These are phyloP conservation scores for Pseudogymnoascus sp. DNA, from an alignment of 2,329 filamentous ascomycete genomes.

Conservation along the genomic window DNA sequence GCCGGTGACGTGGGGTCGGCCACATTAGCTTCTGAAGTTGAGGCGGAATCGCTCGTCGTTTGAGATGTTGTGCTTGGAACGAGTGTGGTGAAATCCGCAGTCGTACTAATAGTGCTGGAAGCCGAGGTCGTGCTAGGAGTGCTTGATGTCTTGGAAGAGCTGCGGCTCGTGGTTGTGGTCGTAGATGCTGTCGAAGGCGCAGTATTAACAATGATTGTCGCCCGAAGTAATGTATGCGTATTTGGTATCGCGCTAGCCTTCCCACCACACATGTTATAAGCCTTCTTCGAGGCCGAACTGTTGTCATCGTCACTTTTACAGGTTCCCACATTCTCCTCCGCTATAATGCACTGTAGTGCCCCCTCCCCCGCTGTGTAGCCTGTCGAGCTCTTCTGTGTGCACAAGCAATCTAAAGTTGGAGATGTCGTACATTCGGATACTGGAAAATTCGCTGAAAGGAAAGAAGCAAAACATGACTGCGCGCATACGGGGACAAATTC, in stretches of 20 bases:
- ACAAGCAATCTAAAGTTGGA: slow-evolving; percentile 54
- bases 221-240: slow-evolving; percentile 50
- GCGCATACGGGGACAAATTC: slow-evolving; percentile 41
- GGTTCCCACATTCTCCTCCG: slow-evolving; percentile 39
- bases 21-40: not conserved
- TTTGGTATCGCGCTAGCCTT: slow-evolving; percentile 43
- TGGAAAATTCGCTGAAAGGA: slow-evolving; percentile 53
- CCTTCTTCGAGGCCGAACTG: slow-evolving; percentile 39
- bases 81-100: slow-evolving; percentile 15
- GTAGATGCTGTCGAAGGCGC: slow-evolving; percentile 21
- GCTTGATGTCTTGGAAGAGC: slow-evolving; percentile 10
- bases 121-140: slow-evolving; percentile 14
- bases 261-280: slow-evolving; percentile 51
- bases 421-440: slow-evolving; percentile 38
- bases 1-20: not conserved
- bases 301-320: slow-evolving; percentile 42
- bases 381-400: slow-evolving; percentile 47
- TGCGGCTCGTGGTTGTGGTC: slow-evolving; percentile 12
- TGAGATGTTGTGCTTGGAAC: slow-evolving; percentile 16
- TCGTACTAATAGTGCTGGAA: slow-evolving; percentile 15
- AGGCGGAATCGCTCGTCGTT: not conserved
- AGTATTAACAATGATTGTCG: slow-evolving; percentile 41
- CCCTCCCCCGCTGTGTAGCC: slow-evolving; percentile 67
- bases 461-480: slow-evolving; percentile 51
- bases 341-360: slow-evolving; percentile 57